phyloP scores from a whole-genome alignment of 2,329 filamentous ascomycete species.

The Nemania bipapillata region DNA sequence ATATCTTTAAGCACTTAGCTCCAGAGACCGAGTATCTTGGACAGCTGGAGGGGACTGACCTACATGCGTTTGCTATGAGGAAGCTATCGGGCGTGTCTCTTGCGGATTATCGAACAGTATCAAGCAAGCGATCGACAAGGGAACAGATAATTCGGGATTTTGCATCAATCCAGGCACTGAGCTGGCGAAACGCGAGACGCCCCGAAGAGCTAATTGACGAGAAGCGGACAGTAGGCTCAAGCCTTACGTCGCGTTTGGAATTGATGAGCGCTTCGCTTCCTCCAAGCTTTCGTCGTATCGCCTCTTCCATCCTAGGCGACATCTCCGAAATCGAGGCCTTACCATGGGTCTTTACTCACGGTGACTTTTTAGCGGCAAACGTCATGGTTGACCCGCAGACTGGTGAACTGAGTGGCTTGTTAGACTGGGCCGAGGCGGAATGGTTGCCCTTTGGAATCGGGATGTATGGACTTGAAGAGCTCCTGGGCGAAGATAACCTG shows the following conservation, averaged over 20 bases:
- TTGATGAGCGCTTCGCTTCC: slow-evolving; percentile 54
- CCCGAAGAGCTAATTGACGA: slow-evolving; percentile 26
- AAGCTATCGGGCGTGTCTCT: slow-evolving; percentile 58
- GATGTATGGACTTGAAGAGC: slow-evolving; percentile 69
- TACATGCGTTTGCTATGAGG: slow-evolving; percentile 58
- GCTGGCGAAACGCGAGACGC: slow-evolving; percentile 50
- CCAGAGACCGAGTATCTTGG: slow-evolving; percentile 57
- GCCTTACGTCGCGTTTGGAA: slow-evolving; percentile 55
- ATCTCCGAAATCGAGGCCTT: slow-evolving; percentile 55
- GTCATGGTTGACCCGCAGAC: slow-evolving; percentile 62
- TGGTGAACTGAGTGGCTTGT: slow-evolving; percentile 62
- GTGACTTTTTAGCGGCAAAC: slow-evolving; percentile 68
- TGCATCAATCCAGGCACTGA: slow-evolving; percentile 55
- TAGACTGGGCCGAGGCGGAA: slow-evolving; percentile 74
- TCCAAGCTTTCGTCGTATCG: slow-evolving; percentile 48
- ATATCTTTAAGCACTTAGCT: slow-evolving; percentile 56
- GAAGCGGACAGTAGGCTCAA: slow-evolving; percentile 55
- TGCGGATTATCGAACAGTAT: slow-evolving; percentile 46
- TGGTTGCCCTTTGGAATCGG: slow-evolving; percentile 68
- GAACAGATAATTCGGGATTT: slow-evolving; percentile 56
- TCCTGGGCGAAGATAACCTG: slow-evolving; percentile 61
- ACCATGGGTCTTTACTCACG: slow-evolving; percentile 69
- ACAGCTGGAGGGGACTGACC: slow-evolving; percentile 45
- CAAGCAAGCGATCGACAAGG: slow-evolving; percentile 30
- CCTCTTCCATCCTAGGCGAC: slow-evolving; percentile 44